phyloP scores from a whole-genome alignment of 2,329 filamentous ascomycete genomes.

The Calonectria pseudoreteaudii region DNA sequence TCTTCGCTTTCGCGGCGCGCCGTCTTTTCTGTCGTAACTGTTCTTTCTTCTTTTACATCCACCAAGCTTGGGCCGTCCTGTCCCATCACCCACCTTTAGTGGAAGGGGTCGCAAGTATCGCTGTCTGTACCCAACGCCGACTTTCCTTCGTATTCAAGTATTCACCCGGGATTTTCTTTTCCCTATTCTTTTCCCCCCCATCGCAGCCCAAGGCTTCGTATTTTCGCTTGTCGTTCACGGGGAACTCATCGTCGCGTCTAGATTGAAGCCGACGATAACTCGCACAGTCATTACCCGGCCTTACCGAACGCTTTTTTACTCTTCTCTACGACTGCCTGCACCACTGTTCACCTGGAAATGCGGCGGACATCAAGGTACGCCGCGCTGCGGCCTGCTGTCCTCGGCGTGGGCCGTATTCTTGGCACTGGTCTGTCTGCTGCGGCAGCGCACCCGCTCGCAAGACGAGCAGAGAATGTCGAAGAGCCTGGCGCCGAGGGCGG shows the following conservation, averaged over 20 bases:
- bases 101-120: slow-evolving; percentile 1
- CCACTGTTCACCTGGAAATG: slow-evolving; percentile 35
- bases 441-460: slow-evolving; percentile 58
- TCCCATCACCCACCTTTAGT: slow-evolving; percentile 1
- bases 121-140: background rate
- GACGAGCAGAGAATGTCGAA: slow-evolving; percentile 54
- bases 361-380: slow-evolving; percentile 50
- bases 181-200: background rate
- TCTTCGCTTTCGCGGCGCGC: background rate
- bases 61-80: slow-evolving; percentile 13
- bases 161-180: background rate
- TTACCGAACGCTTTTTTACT: slow-evolving; percentile 8
- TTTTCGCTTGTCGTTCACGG: background rate
- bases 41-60: slow-evolving; percentile 17
- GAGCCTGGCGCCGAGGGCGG: slow-evolving; percentile 67
- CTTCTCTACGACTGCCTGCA: slow-evolving; percentile 7
- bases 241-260: background rate
- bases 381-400: slow-evolving; percentile 59
- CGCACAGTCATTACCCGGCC: background rate
- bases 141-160: background rate
- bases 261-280: background rate
- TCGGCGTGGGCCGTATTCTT: slow-evolving; percentile 65
- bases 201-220: background rate
- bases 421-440: slow-evolving; percentile 62
- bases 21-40: background rate